Base-by-base conservation (phyloP, 805 yeast genomes). In the Ogataea angusta region DNA sequence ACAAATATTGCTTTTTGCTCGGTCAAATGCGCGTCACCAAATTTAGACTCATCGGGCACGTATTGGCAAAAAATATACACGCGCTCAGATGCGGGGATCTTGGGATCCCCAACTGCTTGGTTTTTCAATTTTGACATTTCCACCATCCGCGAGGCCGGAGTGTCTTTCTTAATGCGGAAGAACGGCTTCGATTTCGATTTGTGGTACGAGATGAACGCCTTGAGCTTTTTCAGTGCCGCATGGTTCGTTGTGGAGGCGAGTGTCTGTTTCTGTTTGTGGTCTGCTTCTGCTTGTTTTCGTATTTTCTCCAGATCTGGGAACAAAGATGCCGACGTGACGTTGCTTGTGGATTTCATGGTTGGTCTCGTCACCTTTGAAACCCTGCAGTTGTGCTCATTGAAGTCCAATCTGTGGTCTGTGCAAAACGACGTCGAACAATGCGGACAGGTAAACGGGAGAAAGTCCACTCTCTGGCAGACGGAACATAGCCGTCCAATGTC, bases 401-500 rank as follows among this genome's bases (percentile, higher is more conserved):
- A 57, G n/a, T 63, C 49, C 5, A 35, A 52, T 31, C 81, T 52
- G 52, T 79, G 85, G 30, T 70, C 68, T 8, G 71, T 64, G 52
- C 85, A 79, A 50, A 57, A 79, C 2, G 67, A 59, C 17, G 54
- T 48, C 9, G 67, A 53, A 37, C 64, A 67, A 30, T 70, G 34
- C 4, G 51, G 72, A 54, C 85, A 80, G 13, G 57, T 58, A 53
- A 69, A 79, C 13, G 85, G 85, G 21, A 80, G 60, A 47, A 79
- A 80, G 54, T 80, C 85, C 6, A 78, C 60, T 45, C 64, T 67
- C 33, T 69, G 63, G 54, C 85, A 80, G 13, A 68, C 60, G 19
- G 57, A 51, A 56, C 85, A 80, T 51, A 77, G 76, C 42, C 70
- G 59, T n/a, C 85, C 85, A 5, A 80, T 69, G 34, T 80, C 73